These are phyloP conservation scores for Saccharomycopsis oosterbeekiorum DNA, from an alignment of 805 yeast genomes.

Conservation along the genomic window DNA sequence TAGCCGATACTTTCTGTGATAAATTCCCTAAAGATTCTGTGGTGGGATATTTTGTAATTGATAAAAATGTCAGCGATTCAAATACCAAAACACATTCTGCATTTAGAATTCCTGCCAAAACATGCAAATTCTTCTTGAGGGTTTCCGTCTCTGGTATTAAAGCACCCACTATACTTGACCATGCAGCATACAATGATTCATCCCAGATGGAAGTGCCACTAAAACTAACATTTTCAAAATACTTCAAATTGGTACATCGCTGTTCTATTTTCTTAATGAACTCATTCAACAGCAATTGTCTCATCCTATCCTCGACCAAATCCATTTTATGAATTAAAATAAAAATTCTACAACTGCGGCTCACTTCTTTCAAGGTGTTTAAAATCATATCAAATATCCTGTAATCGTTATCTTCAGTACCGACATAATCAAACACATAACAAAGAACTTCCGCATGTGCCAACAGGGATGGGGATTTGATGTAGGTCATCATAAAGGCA, in stretches of 20 bases:
- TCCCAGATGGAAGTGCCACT: slow-evolving; percentile 96
- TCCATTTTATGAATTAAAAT: slow-evolving; percentile 94
- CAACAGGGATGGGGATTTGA: slow-evolving; percentile 31
- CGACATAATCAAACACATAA: slow-evolving; percentile 93
- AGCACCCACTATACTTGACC: slow-evolving; percentile 94
- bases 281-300: slow-evolving; percentile 83
- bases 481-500: slow-evolving; percentile 87
- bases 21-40: slow-evolving; percentile 10
- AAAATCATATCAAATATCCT: slow-evolving; percentile 82
- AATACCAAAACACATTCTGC: slow-evolving; percentile 88
- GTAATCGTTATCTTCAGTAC: slow-evolving; percentile 82
- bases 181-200: slow-evolving; percentile 89
- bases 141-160: slow-evolving; percentile 83
- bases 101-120: slow-evolving; percentile 61
- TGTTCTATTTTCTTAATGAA: slow-evolving; percentile 63
- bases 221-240: slow-evolving; percentile 38
- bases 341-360: slow-evolving; percentile 88
- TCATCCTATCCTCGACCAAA: slow-evolving; percentile 74
- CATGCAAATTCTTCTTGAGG: slow-evolving; percentile 65
- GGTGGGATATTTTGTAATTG: slow-evolving; percentile 40
- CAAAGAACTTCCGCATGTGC: slow-evolving; percentile 87
- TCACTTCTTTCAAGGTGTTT: slow-evolving; percentile 67
- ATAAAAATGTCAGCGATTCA: slow-evolving; percentile 87
- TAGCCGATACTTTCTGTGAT: slow-evolving; percentile 34
- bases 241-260: slow-evolving; percentile 5